Conservation (phyloP, 441 rosid genomes). For the Gossypium laxum region DNA sequence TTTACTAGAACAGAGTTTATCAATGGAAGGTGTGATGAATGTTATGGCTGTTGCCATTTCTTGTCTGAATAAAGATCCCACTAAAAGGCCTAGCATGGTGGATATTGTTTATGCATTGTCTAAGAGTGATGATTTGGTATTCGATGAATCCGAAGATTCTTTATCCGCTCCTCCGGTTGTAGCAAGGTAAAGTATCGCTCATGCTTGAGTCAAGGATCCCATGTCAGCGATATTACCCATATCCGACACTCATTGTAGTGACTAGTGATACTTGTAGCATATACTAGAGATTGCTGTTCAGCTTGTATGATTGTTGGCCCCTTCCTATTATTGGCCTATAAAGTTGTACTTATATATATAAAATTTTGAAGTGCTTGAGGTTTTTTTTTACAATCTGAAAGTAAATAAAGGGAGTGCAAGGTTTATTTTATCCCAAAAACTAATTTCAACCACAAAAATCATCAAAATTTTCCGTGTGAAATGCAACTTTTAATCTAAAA, state of each 20-base stretch:
- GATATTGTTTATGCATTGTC: constrained; percentile 53
- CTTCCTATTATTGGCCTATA: neutral
- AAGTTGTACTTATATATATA: neutral
- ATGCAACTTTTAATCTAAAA: too few relatives aligned
- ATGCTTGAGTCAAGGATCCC: neutral
- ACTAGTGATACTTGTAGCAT: neutral
- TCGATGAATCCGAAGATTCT: constrained; percentile 35
- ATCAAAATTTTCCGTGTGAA: neutral
- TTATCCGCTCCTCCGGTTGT: constrained; percentile 16
- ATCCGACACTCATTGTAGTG: neutral
- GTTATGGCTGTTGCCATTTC: constrained; percentile 43
- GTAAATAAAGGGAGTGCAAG: too few relatives aligned
- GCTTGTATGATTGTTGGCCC: neutral
- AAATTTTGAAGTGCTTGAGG: too few relatives aligned
- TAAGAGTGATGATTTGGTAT: constrained; percentile 40
- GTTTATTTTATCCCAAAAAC: neutral
- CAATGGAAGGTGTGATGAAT: constrained; percentile 41
- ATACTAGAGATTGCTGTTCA: neutral
- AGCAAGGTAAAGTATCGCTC: constrained; percentile 27
- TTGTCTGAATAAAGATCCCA: constrained; percentile 39
- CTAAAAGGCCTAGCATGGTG: constrained; percentile 54
- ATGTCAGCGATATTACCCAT: neutral
- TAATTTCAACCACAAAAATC: neutral
- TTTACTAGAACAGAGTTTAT: constrained; percentile 26
- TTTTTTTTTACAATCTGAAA: too few relatives aligned